Percentiles rank a stretch among this genome's conserved stretches.
Evolutionary conservation across 139 green algal species (phyloP).

Genomic region (Chlamydomonas asymmetrica): DNA sequence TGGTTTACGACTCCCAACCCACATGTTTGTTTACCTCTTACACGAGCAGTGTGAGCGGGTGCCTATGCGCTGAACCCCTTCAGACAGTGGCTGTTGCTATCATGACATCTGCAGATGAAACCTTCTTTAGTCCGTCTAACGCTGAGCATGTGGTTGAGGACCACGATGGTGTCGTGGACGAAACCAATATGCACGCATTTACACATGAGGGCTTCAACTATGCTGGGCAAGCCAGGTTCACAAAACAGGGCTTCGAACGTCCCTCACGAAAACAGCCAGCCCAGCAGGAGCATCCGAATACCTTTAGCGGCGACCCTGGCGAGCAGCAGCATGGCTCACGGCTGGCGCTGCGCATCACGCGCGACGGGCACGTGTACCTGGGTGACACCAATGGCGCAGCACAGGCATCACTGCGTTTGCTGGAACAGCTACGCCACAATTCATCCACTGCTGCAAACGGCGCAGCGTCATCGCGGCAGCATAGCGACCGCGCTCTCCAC

Average conservation of each 20-base stretch:
- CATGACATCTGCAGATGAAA: background rate
- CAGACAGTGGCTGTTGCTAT: background rate
- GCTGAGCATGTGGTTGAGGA: background rate
- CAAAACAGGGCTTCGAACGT: background rate
- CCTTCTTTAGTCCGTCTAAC: background rate
- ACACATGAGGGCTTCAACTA: conserved; percentile 22
- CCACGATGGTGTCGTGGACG: background rate
- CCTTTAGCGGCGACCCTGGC: no score
- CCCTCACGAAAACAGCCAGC: background rate
- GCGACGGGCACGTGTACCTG: conserved; percentile 17
- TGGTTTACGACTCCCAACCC: background rate
- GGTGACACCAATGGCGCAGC: conserved; percentile 14
- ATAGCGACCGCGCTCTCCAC: background rate
- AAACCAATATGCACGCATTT: conserved; percentile 2
- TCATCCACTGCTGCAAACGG: background rate
- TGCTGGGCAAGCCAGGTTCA: conserved; percentile 1
- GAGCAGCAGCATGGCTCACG: no score
- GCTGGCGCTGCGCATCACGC: conserved; percentile 12
- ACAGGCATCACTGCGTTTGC: background rate
- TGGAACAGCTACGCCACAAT: background rate
- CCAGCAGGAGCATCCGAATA: no score
- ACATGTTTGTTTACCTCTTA: background rate
- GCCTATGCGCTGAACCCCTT: no score
- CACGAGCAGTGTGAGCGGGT: no score
- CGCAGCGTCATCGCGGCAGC: background rate